These are phyloP conservation scores for Trichophyton schoenleinii DNA, from an alignment of 2,329 filamentous ascomycete genomes.

Conservation along the genomic window DNA sequence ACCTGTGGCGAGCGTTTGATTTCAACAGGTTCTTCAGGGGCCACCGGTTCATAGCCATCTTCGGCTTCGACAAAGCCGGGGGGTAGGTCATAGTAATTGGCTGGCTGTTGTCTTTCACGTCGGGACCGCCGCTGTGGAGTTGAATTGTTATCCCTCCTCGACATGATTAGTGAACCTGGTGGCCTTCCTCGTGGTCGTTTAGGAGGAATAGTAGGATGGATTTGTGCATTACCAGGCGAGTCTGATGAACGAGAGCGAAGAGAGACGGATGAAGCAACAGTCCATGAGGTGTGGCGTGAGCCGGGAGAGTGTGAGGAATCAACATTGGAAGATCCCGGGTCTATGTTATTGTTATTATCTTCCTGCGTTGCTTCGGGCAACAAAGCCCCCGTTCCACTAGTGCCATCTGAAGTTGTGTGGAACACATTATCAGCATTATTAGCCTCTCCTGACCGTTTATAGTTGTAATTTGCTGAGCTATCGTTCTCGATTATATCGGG, in stretches of 20 bases:
- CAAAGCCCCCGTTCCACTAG: background rate
- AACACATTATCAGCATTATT: background rate
- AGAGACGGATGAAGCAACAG: background rate
- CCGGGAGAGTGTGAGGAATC: background rate
- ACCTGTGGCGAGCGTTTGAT: background rate
- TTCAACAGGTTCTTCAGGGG: background rate
- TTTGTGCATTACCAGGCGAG: background rate
- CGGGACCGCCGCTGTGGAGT: background rate
- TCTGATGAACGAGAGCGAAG: background rate
- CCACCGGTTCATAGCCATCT: background rate
- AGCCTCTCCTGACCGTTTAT: conserved; percentile 1
- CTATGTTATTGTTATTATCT: background rate
- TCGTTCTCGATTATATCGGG: background rate
- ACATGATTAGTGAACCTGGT: background rate
- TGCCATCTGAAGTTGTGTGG: background rate
- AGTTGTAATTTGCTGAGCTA: background rate
- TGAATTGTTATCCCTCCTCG: background rate
- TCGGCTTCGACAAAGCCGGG: conserved; percentile 11
- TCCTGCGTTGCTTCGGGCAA: conserved; percentile 2
- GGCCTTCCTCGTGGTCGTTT: background rate
- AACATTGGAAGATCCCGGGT: background rate
- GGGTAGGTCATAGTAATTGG: conserved; percentile 23
- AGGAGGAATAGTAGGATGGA: background rate
- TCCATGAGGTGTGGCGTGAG: background rate
- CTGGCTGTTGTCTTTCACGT: conserved; percentile 12